Percentiles rank a stretch among this genome's conserved stretches.
phyloP scores from a whole-genome alignment of 305 asterid genomes.

The Fraxinus sp. region DNA sequence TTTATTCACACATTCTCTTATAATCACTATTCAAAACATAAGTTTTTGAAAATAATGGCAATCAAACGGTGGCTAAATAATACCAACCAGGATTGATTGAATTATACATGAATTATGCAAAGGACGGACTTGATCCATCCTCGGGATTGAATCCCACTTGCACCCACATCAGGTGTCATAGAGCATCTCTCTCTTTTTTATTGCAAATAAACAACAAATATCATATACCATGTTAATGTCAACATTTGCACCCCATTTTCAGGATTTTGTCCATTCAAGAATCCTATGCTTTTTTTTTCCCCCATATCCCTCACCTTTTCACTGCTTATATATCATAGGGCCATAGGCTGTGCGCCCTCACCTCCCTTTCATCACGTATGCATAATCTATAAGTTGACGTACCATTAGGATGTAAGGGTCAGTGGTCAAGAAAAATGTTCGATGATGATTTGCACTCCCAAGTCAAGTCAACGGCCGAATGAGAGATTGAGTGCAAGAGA shows the following conservation, averaged over 20 bases:
- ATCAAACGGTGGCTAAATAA: too few species aligned
- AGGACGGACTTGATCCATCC: constrained; percentile 12
- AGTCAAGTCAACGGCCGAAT: neutral
- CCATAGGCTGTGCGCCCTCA: neutral
- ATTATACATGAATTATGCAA: neutral
- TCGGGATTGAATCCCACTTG: constrained; percentile 60
- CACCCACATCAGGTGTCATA: constrained; percentile 42
- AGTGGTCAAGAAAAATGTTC: too few species aligned
- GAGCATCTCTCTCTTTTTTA: constrained; percentile 39
- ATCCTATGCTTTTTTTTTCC: constrained; percentile 33
- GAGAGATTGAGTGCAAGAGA: neutral
- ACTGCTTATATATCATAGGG: neutral
- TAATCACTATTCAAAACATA: too few species aligned
- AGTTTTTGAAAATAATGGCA: too few species aligned
- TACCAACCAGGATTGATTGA: neutral
- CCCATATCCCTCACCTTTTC: neutral
- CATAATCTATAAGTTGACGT: neutral
- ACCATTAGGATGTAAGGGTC: neutral
- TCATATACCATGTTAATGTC: constrained; percentile 29
- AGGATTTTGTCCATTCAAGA: constrained; percentile 21
- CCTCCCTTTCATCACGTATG: neutral
- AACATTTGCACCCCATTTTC: constrained; percentile 32
- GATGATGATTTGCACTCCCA: neutral
- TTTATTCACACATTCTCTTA: too few species aligned
- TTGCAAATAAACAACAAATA: constrained; percentile 28